Evolutionary conservation across 179 eudicot genomes (phyloP), one percentile per base, ranked within the genome.

Genomic region (Sideroxylon spinosum): DNA sequence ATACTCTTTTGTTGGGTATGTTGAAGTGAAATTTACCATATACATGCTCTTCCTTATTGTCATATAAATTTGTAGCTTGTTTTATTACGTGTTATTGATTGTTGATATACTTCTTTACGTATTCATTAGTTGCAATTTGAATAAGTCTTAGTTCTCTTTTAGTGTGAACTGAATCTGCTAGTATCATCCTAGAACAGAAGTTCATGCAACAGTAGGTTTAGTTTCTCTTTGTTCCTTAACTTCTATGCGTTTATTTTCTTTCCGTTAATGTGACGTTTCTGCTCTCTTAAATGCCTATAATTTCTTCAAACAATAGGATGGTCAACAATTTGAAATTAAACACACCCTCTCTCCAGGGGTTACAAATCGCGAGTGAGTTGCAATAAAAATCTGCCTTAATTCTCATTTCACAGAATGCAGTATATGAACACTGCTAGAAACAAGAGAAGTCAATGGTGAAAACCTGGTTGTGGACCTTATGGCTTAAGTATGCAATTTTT

Each of bases 1-100:
- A 77, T 95, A 95, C 84, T 76, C 90, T 25, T 88, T 95, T 83
- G 73, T 88, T 12, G 99, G 97, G 99, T 95, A 93, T 71, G 71
- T 78, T 56, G 63, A 59, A 26, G 52, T 32, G 23, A 25, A 74
- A 11, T 9, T 29, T 4, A 5, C 28, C 20, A 17, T 9, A 8
- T 73, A 44, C 25, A 1, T 14, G 23, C 32, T 37, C 44, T 3
- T 8, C 13, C 12, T 64, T 13, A n/a, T 22, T 64, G 68, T 64
- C 16, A 73, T 26, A 23, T 71, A 25, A 57, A 50, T 52, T 44
- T 10, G 6, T 50, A 16, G 25, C n/a, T 50, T 25, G 37, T 69
- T 69, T 20, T 11, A 10, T 13, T 20, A 48, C 23, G n/a, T 67
- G 49, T 32, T 32, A 37, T 13, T 1, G 17, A 16, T 67, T 0